These are phyloP conservation scores for Pseudozyma sp. DNA, from an alignment of 1,284 basidiomycete species.

Conservation along the genomic window DNA sequence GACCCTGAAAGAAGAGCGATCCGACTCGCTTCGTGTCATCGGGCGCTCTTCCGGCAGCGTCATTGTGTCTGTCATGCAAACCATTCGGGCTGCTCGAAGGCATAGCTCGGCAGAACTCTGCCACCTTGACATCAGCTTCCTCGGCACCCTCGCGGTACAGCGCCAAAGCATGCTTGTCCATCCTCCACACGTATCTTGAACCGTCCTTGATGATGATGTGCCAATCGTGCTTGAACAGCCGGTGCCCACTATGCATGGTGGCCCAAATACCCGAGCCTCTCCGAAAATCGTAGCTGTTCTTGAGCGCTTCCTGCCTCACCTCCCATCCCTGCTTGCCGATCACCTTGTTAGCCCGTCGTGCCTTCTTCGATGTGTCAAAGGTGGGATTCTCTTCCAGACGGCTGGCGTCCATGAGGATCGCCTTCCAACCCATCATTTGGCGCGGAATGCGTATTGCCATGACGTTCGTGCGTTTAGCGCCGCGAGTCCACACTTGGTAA, in stretches of 20 bases:
- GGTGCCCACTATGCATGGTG: constrained; percentile 38
- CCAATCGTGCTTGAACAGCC: constrained; percentile 48
- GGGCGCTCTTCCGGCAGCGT: neutral
- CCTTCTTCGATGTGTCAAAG: constrained; percentile 7
- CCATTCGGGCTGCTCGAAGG: neutral
- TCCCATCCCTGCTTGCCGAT: constrained; percentile 38
- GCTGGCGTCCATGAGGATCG: constrained; percentile 28
- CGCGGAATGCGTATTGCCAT: constrained; percentile 26
- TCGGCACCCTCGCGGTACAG: constrained; percentile 22
- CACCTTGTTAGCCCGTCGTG: constrained; percentile 24
- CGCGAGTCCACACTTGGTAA: constrained; percentile 22
- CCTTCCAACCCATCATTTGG: constrained; percentile 46
- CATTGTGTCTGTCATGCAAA: too few relatives aligned
- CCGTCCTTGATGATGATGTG: constrained; percentile 43
- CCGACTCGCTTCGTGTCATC: constrained; percentile 20
- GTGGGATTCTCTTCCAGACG: constrained; percentile 1
- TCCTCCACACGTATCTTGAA: constrained; percentile 27
- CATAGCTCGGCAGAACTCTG: constrained; percentile 31
- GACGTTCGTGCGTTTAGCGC: neutral
- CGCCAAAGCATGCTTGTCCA: constrained; percentile 38
- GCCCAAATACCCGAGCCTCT: constrained; percentile 37
- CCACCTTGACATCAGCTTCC: constrained; percentile 21
- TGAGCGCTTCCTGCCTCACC: constrained; percentile 40
- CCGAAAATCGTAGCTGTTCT: constrained; percentile 45
- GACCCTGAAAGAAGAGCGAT: constrained; percentile 16